These are phyloP conservation scores for Boletus sp. DNA, from an alignment of 1,284 basidiomycete genomes.

Conservation along the genomic window DNA sequence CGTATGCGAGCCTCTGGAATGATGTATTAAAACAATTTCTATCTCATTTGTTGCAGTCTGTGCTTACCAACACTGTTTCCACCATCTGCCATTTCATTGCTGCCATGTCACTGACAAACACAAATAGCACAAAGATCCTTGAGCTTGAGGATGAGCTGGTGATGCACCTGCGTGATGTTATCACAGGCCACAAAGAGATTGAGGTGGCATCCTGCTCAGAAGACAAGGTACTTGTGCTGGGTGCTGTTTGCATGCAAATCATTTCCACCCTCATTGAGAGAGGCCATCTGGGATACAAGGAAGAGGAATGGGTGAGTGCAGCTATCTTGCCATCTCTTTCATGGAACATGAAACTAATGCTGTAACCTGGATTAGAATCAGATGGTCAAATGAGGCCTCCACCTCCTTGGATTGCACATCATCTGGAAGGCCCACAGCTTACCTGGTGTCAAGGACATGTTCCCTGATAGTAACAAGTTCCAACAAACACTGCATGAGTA, in stretches of 20 bases:
- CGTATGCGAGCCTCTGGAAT: constrained; percentile 90
- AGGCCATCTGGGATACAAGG: constrained; percentile 84
- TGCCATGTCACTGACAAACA: constrained; percentile 71
- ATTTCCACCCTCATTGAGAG: constrained; percentile 80
- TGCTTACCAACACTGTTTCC: constrained; percentile 75
- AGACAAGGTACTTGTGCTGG: constrained; percentile 76
- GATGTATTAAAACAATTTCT: constrained; percentile 91
- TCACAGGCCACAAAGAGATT: constrained; percentile 80
- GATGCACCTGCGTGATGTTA: constrained; percentile 71
- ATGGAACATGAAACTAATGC: constrained; percentile 1
- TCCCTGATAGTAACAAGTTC: constrained; percentile 55
- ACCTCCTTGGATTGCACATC: constrained; percentile 75
- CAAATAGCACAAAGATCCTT: constrained; percentile 80
- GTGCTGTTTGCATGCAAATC: constrained; percentile 68
- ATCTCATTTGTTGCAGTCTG: constrained; percentile 77
- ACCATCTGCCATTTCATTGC: constrained; percentile 74
- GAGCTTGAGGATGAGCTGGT: constrained; percentile 89
- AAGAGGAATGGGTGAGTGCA: constrained; percentile 77
- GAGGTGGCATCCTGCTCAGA: constrained; percentile 80
- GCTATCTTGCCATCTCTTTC: not conserved
- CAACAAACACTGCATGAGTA: constrained; percentile 57
- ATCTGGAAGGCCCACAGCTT: constrained; percentile 78
- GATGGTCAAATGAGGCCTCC: constrained; percentile 84
- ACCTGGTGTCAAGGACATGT: constrained; percentile 45
- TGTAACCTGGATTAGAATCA: constrained; percentile 33